A percentile compares a stretch with the other conserved stretches of the same genome.
These are phyloP conservation scores for Delonix regia DNA, from an alignment of 306 rosid genomes.

Conservation along the genomic window DNA sequence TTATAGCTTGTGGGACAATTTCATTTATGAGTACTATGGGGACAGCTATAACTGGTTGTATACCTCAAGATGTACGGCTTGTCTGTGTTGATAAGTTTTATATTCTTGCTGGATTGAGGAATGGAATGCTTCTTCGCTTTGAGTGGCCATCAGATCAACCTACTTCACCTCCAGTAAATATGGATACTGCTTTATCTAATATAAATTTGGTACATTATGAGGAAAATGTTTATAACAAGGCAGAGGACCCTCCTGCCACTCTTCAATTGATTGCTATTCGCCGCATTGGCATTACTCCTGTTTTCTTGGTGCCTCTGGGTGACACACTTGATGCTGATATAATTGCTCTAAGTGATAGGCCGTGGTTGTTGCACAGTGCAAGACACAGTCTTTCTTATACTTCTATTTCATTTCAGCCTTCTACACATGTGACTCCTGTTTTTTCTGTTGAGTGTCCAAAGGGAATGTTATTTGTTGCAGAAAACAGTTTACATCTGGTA, in stretches of 20 bases:
- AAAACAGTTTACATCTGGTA: constrained; percentile 89
- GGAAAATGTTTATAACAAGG: constrained; percentile 44
- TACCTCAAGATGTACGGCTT: constrained; percentile 94
- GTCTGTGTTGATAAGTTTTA: constrained; percentile 77
- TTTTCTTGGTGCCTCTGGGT: constrained; percentile 88
- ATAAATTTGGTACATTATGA: constrained; percentile 48
- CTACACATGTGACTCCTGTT: constrained; percentile 91
- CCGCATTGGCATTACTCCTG: constrained; percentile 95
- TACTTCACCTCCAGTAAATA: constrained; percentile 45
- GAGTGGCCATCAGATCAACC: constrained; percentile 76
- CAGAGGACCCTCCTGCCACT: constrained; percentile 45
- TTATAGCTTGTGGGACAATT: constrained; percentile 78
- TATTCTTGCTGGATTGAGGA: constrained; percentile 89
- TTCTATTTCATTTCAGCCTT: constrained; percentile 90
- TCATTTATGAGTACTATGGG: constrained; percentile 68
- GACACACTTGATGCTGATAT: constrained; percentile 84
- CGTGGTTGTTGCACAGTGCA: constrained; percentile 95
- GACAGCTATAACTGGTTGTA: constrained; percentile 79
- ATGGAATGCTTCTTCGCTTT: constrained; percentile 94
- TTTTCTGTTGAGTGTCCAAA: constrained; percentile 86
- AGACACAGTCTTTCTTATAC: constrained; percentile 93
- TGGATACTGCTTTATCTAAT: constrained; percentile 51
- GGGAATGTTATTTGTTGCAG: constrained; percentile 90
- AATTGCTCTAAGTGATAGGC: constrained; percentile 89
- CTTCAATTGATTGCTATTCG: constrained; percentile 91